phyloP scores from a whole-genome alignment of 768 basidiomycete genomes.

The Russula lepida region DNA sequence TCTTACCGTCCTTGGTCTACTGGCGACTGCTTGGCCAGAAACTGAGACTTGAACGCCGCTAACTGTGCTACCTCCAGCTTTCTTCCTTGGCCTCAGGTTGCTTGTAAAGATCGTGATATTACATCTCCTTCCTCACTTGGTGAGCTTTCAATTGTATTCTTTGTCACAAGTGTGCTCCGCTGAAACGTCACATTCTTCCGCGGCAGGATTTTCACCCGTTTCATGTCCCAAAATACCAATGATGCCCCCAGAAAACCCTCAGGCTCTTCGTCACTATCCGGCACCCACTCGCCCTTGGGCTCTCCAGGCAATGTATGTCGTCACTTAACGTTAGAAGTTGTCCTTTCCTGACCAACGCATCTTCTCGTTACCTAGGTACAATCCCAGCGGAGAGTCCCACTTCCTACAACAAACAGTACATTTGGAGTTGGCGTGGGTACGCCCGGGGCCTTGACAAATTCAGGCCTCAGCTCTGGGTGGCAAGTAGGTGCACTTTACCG shows the following conservation, averaged over 20 bases:
- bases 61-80: background rate
- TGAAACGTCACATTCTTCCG: conserved; percentile 4
- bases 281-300: conserved; percentile 50
- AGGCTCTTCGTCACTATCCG: conserved; percentile 58
- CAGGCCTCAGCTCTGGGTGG: conserved; percentile 55
- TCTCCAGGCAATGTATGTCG: conserved; percentile 50
- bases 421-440: conserved; percentile 45
- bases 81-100: background rate
- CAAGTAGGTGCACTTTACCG: conserved; percentile 39
- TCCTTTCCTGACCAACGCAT: conserved; percentile 5
- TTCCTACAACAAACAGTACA: conserved; percentile 38
- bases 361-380: conserved; percentile 27
- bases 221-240: conserved; percentile 29
- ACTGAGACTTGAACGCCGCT: background rate
- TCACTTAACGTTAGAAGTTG: background rate
- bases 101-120: conserved; percentile 2
- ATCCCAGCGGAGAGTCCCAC: conserved; percentile 40
- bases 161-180: background rate
- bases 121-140: background rate
- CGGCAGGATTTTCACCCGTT: conserved; percentile 11
- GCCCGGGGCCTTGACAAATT: conserved; percentile 34
- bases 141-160: background rate
- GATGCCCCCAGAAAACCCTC: conserved; percentile 52
- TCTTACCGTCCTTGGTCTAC: background rate
- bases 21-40: background rate